Evolutionary conservation across 768 basidiomycete genomes (phyloP), one percentile per base, ranked within the genome.

Genomic region (Mycena vitilis): DNA sequence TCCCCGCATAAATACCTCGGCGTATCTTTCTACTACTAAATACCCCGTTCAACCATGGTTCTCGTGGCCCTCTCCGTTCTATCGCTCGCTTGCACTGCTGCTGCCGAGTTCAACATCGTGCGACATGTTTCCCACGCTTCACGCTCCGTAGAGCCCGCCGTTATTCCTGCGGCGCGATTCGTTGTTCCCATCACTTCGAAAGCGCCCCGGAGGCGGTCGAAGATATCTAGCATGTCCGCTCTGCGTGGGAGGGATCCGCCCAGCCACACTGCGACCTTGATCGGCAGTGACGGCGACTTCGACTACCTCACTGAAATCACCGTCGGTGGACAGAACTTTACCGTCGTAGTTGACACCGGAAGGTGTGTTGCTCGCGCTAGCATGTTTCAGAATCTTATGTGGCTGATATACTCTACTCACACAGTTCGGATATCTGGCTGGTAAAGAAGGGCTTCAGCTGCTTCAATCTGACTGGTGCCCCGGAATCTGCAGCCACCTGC

Each of bases 341-440:
- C 60, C 7, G 67, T 64, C 8, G 66, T 74, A 10, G 59, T 73
- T 1, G 73, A 73, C 59, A 71, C 73, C 0, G 73, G 73, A 30
- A 71, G 69, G 74, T 70, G 23, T 38, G 52, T 48, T 15, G 20
- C 16, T 1, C 11, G 25, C 12, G 12, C n/a, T 9, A 16, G 30
- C 36, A 53, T 18, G 15, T 36, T 0, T 42, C n/a, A n/a, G n/a
- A n/a, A n/a, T 30, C 23, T 49, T 53, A 10, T 5, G 20, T 9
- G 2, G 25, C 38, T 44, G 20, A 45, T 55, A 44, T n/a, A 12
- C 2, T 44, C 4, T 22, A 12, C 2, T 44, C 4, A 18, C 36
- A 23, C 56, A 76, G 75, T 51, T 73, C 75, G 8, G 75, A 76
- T 49, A 72, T 71, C 4, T 76, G 72, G 70, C 49, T 75, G 10